These are phyloP conservation scores for Fusarium poae DNA, from an alignment of 2,329 filamentous ascomycete genomes.

Conservation along the genomic window DNA sequence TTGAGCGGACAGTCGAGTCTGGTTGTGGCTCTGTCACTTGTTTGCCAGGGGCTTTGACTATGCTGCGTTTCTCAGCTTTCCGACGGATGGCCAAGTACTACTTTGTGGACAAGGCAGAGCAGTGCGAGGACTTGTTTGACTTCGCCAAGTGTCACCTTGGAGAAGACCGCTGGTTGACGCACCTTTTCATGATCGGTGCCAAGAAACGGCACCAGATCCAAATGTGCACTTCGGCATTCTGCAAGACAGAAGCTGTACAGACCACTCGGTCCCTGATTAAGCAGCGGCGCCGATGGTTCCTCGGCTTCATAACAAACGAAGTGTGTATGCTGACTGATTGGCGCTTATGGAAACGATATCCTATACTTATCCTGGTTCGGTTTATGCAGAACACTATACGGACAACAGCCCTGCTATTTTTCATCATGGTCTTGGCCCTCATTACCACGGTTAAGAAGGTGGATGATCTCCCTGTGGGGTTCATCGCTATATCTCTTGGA, in stretches of 20 bases:
- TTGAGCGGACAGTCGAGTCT: slow-evolving; percentile 95
- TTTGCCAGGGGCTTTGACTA: slow-evolving; percentile 93
- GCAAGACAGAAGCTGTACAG: slow-evolving; percentile 97
- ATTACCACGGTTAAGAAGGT: slow-evolving; percentile 85
- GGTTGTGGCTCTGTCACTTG: slow-evolving; percentile 95
- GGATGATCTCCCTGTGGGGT: slow-evolving; percentile 85
- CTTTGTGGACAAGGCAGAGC: slow-evolving; percentile 95
- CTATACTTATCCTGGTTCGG: slow-evolving; percentile 84
- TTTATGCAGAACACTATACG: slow-evolving; percentile 98
- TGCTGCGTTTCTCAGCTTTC: slow-evolving; percentile 96
- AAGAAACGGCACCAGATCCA: slow-evolving; percentile 95
- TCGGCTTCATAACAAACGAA: slow-evolving; percentile 98
- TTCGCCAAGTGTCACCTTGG: slow-evolving; percentile 96
- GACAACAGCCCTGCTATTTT: slow-evolving; percentile 92
- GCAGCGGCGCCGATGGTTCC: slow-evolving; percentile 95
- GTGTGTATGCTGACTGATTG: slow-evolving; percentile 98
- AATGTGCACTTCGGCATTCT: slow-evolving; percentile 97
- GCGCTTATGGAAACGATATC: slow-evolving; percentile 91
- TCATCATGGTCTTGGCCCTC: slow-evolving; percentile 90
- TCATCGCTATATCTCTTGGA: slow-evolving; percentile 91
- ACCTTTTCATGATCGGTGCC: slow-evolving; percentile 98
- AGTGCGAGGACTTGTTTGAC: slow-evolving; percentile 95
- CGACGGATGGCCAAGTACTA: slow-evolving; percentile 98
- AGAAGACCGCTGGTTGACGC: slow-evolving; percentile 96
- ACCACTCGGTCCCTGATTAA: slow-evolving; percentile 88